A percentile compares a stretch with the other conserved stretches of the same genome.
phyloP scores from a whole-genome alignment of 2,329 filamentous ascomycete genomes.

The Colletotrichum cereale region DNA sequence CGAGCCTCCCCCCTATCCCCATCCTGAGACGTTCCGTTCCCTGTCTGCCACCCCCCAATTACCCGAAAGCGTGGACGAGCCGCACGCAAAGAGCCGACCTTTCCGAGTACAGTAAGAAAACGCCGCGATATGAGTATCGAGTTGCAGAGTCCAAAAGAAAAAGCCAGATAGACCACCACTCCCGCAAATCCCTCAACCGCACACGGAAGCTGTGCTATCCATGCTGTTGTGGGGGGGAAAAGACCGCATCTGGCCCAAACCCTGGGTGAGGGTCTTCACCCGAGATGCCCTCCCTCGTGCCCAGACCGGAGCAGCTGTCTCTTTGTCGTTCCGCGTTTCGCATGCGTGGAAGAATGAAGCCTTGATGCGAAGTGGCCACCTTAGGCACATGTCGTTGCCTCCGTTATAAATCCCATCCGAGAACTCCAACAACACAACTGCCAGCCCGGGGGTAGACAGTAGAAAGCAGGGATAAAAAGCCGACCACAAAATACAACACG shows the following conservation, averaged over 20 bases:
- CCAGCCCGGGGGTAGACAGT: not conserved
- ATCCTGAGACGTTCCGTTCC: slow-evolving; percentile 18
- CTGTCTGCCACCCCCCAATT: slow-evolving; percentile 6
- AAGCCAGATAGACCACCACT: not conserved
- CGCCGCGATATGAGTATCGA: not conserved
- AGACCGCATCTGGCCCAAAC: not conserved
- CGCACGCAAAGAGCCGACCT: slow-evolving; percentile 10
- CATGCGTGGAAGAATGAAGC: not conserved
- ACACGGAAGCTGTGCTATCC: not conserved
- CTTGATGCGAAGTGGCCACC: slow-evolving; percentile 12
- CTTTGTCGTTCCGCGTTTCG: not conserved
- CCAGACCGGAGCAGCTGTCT: not conserved
- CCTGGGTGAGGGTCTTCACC: not conserved
- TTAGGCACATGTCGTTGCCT: slow-evolving; percentile 17
- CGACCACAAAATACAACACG: slow-evolving; percentile 35
- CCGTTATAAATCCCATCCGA: slow-evolving; percentile 25
- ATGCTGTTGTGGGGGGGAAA: not conserved
- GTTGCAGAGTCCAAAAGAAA: not conserved
- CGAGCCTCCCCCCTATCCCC: slow-evolving; percentile 37
- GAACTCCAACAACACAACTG: slow-evolving; percentile 22
- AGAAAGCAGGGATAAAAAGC: not conserved
- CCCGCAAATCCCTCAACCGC: not conserved
- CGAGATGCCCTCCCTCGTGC: not conserved
- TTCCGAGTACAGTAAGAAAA: slow-evolving; percentile 22
- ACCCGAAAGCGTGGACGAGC: slow-evolving; percentile 6